phyloP scores from a whole-genome alignment of 305 asterid species.

The Euphrasia arctica region DNA sequence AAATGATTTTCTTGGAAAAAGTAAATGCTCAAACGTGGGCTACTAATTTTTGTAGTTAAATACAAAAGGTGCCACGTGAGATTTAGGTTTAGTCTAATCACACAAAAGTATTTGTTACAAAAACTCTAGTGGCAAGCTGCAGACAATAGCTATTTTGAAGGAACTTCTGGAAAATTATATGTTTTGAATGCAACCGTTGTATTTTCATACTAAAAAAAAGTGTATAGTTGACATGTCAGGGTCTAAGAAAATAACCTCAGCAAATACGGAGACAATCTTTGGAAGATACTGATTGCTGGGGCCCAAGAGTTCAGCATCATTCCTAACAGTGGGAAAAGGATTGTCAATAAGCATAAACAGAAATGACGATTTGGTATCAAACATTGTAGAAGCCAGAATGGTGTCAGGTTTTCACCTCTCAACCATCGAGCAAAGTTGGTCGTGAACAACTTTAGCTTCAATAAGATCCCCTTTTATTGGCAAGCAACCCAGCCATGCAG shows the following conservation, averaged over 20 bases:
- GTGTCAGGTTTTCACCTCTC: constrained; percentile 46
- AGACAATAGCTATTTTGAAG: background rate
- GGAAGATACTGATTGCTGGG: constrained; percentile 81
- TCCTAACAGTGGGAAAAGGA: constrained; percentile 44
- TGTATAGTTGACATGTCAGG: background rate
- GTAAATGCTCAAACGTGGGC: background rate
- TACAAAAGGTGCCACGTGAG: background rate
- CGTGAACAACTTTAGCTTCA: constrained; percentile 94
- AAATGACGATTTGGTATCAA: constrained; percentile 1
- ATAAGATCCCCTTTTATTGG: constrained; percentile 88
- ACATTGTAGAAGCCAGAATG: background rate
- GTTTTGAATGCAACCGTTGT: background rate
- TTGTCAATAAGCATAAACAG: background rate
- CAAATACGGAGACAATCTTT: constrained; percentile 80
- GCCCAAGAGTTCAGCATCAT: constrained; percentile 76
- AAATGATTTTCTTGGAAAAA: background rate
- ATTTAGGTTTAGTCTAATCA: background rate
- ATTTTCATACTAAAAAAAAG: background rate
- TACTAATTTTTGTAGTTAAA: background rate
- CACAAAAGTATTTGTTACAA: background rate
- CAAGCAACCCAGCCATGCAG: constrained; percentile 94
- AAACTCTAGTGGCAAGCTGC: background rate
- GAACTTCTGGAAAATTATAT: background rate
- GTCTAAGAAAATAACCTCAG: constrained; percentile 40
- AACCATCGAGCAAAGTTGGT: constrained; percentile 87